Evolutionary conservation across 1,139 yeast species (phyloP), one percentile per base, ranked within the genome.

Genomic region (Chernovozyma aurita): DNA sequence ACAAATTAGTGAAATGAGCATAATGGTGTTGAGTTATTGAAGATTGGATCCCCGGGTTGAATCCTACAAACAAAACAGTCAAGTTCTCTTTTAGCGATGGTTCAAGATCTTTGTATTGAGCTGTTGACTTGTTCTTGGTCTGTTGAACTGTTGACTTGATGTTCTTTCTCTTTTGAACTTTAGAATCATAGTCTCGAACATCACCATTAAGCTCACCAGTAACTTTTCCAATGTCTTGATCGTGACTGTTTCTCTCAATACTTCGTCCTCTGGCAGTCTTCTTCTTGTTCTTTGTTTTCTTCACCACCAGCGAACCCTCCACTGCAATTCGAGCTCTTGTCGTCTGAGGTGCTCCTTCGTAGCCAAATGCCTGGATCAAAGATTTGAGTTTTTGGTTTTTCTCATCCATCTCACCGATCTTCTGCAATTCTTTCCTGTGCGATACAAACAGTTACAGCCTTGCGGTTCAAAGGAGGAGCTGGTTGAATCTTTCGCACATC

Each of bases 1-100:
- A 84, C 32, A 71, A 55, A 49, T 84, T 84, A 5, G 86, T 70
- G 25, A 63, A 76, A 48, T 84, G 92, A 0, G 94, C 94, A 52
- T 80, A 84, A 50, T 82, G 80, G 50, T 83, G 92, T 32, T 85
- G 88, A 11, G 64, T 59, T 20, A 61, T 48, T 0, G 87, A 77
- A 0, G 92, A 80, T 48, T 70, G 71, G 3, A 78, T 58, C 2
- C 92, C 87, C 0, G 95, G 95, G 47, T 84, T 84, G 61, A 70
- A 82, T 1, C 95, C 95, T 2, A 84, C 69, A 46, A 84, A 83
- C 3, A 84, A 63, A 3, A 82, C 65, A 44, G 39, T 55, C 49
- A 44, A 61, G 48, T 47, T 47, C 28, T 30, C 60, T 42, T 38
- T 60, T 36, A 52, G 61, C 52, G 59, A 62, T 16, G 64, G 80